A percentile compares a stretch with the other conserved stretches of the same genome.
Evolutionary conservation across 1,284 basidiomycete genomes (phyloP).

Genomic region (Wallemia ichthyophaga): DNA sequence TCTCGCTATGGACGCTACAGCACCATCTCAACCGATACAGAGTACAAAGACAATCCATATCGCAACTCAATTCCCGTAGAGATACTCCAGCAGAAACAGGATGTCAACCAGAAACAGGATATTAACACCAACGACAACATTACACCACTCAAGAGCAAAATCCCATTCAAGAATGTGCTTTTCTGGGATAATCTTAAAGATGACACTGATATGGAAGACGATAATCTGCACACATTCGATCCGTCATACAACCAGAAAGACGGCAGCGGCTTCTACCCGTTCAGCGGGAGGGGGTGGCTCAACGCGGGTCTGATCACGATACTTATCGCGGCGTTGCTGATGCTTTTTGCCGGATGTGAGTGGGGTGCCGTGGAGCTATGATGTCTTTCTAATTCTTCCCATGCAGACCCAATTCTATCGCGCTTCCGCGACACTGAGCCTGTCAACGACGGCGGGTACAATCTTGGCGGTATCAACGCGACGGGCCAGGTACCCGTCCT

Average conservation of each 20-base stretch:
- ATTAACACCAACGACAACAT: no score
- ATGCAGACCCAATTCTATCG: conserved; percentile 38
- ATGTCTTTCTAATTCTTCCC: conserved; percentile 16
- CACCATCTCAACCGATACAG: conserved; percentile 32
- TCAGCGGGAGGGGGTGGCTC: conserved; percentile 36
- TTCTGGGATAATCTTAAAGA: background rate
- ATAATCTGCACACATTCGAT: conserved; percentile 21
- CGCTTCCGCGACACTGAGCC: conserved; percentile 18
- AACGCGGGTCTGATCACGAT: conserved; percentile 18
- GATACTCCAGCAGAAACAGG: conserved; percentile 31
- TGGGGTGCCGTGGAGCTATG: background rate
- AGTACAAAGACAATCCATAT: conserved; percentile 19
- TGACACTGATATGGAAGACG: conserved; percentile 19
- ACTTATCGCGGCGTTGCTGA: background rate
- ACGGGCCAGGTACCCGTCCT: conserved; percentile 20
- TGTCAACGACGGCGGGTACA: conserved; percentile 20
- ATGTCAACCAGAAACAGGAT: conserved; percentile 41
- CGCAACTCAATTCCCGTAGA: background rate
- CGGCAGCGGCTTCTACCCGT: conserved; percentile 1
- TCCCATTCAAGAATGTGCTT: background rate
- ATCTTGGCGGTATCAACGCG: conserved; percentile 40
- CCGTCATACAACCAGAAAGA: conserved; percentile 25
- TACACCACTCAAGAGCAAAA: conserved; percentile 2
- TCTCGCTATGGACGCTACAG: conserved; percentile 16
- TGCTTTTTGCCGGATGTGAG: conserved; percentile 1